Evolutionary conservation across 2,329 filamentous ascomycete genomes (phyloP).

Genomic region (Colletotrichum phormii): DNA sequence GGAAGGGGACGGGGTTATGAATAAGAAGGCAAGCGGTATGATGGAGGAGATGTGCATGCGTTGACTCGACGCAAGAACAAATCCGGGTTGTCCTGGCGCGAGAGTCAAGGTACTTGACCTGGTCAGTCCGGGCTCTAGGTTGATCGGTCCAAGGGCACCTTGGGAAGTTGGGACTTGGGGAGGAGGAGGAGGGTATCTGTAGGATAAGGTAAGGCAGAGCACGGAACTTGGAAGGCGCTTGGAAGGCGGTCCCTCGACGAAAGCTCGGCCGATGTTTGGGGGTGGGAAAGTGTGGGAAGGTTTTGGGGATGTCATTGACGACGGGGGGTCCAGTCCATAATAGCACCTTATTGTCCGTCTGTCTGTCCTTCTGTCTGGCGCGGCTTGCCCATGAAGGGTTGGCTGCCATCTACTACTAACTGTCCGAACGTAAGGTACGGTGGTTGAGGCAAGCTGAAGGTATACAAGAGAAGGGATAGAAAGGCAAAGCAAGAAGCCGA

Average conservation of each 20-base stretch:
- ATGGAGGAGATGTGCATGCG: conserved; percentile 22
- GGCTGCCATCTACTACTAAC: neutral
- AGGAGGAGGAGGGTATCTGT: conserved; percentile 29
- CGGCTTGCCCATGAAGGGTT: neutral
- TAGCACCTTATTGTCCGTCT: neutral
- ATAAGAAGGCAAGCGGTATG: conserved; percentile 22
- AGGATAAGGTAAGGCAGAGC: conserved; percentile 23
- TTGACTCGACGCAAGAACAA: conserved; percentile 33
- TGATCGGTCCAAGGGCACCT: conserved; percentile 7
- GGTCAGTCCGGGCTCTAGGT: conserved; percentile 25
- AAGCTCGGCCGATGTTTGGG: conserved; percentile 28
- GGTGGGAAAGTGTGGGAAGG: neutral
- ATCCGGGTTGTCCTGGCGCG: conserved; percentile 32
- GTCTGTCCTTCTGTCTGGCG: neutral
- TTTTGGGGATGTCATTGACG: neutral
- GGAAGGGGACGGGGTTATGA: conserved; percentile 23
- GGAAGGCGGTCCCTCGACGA: conserved; percentile 6
- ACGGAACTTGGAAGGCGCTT: neutral
- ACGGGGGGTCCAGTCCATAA: neutral
- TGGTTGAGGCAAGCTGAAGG: too few relatives aligned
- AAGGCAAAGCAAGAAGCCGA: neutral
- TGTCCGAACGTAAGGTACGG: neutral
- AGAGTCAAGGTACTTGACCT: conserved; percentile 19
- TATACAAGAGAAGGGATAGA: neutral
- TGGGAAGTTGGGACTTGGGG: neutral